A percentile compares a stretch with the other conserved stretches of the same genome.
Evolutionary conservation across 768 basidiomycete genomes (phyloP).

Genomic region (Hericium erinaceus): DNA sequence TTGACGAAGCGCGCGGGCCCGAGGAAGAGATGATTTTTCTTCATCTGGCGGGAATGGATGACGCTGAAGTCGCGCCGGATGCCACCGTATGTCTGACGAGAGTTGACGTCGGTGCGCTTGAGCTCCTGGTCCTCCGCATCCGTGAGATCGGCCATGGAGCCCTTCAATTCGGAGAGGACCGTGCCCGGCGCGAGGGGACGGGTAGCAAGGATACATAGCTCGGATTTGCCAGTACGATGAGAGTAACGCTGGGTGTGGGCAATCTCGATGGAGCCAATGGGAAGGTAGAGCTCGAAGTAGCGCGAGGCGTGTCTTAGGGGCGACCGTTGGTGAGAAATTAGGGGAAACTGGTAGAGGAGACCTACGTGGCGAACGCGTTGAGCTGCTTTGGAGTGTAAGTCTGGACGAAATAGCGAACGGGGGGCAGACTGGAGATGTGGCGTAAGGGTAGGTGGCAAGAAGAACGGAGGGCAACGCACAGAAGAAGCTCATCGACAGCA

Average conservation of each 20-base stretch:
- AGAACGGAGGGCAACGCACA: constrained; percentile 37
- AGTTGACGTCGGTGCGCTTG: constrained; percentile 62
- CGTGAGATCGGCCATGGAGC: constrained; percentile 82
- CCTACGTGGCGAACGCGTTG: constrained; percentile 89
- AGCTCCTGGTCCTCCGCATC: constrained; percentile 82
- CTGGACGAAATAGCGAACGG: constrained; percentile 73
- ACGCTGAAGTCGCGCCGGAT: constrained; percentile 86
- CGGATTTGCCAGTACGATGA: constrained; percentile 81
- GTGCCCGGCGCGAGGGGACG: constrained; percentile 55
- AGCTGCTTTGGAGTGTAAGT: constrained; percentile 75
- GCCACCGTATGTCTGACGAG: constrained; percentile 38
- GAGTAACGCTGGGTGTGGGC: constrained; percentile 84
- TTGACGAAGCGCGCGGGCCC: constrained; percentile 91
- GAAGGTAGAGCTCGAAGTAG: constrained; percentile 82
- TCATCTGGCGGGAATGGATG: constrained; percentile 85
- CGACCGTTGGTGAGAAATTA: constrained; percentile 13
- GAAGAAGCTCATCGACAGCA: constrained; percentile 71
- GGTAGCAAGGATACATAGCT: constrained; percentile 81
- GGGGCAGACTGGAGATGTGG: constrained; percentile 42
- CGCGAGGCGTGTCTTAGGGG: constrained; percentile 69
- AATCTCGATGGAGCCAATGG: constrained; percentile 78
- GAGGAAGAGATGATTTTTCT: constrained; percentile 86
- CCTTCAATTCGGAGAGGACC: constrained; percentile 81
- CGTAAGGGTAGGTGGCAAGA: constrained; percentile 16
- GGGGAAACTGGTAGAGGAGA: constrained; percentile 22